phyloP scores from a whole-genome alignment of 352 stramenopile genomes.

The Saprolegnia diclina region DNA sequence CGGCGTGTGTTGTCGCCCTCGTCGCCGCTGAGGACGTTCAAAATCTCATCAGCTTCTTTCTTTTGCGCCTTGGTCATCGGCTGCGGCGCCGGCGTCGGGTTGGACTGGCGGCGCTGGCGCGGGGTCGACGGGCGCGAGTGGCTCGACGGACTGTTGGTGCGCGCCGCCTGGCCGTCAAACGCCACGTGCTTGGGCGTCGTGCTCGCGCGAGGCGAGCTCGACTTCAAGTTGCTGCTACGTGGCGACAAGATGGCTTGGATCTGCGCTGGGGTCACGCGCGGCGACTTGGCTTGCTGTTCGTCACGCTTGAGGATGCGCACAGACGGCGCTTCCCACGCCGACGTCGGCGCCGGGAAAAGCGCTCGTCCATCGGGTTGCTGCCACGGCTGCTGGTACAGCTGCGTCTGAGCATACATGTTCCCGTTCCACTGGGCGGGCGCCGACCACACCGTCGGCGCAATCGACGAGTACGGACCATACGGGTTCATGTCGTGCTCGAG shows the following conservation, averaged over 20 bases:
- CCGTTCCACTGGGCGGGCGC: conserved; percentile 28
- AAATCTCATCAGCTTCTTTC: conserved; percentile 1
- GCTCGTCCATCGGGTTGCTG: conserved; percentile 16
- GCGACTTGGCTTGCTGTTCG: conserved; percentile 27
- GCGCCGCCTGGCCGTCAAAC: not conserved
- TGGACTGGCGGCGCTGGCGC: not conserved
- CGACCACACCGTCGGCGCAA: conserved; percentile 28
- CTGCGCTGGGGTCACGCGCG: not conserved
- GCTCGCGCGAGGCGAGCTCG: not conserved
- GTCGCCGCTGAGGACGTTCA: conserved; percentile 3
- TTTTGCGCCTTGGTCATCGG: not conserved
- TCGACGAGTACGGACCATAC: conserved; percentile 22
- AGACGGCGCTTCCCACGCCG: not conserved
- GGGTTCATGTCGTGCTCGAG: conserved; percentile 54
- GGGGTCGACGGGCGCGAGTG: not conserved
- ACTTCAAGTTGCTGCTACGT: not conserved
- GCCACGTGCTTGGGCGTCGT: conserved; percentile 2
- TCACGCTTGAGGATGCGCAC: conserved; percentile 52
- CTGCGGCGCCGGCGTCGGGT: not conserved
- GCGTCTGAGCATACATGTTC: conserved; percentile 18
- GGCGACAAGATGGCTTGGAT: conserved; percentile 9
- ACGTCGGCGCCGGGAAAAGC: not conserved
- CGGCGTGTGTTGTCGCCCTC: not conserved
- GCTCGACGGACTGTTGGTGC: not conserved
- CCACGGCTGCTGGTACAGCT: conserved; percentile 29